Base-by-base conservation (phyloP, 2,329 filamentous ascomycete species). In the Ploettnerulaceae sp. region DNA sequence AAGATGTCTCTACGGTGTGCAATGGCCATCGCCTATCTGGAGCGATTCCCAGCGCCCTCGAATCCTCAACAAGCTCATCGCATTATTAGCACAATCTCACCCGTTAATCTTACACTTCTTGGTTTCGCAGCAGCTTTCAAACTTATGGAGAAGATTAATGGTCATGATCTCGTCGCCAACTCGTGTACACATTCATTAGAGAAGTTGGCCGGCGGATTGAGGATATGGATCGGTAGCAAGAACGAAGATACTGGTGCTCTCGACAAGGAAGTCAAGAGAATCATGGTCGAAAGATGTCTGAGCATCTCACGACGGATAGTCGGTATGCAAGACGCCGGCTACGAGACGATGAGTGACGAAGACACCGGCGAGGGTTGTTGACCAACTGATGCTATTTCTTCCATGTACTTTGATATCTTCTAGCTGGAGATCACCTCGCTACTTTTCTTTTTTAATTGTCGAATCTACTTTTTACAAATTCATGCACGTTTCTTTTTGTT, bases 241-340 rank as follows among this genome's bases (percentile, higher is more conserved):
- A 66, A 71, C 3, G 76, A 75, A 15, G 73, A 72, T 37, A 70
- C 70, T 45, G 71, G 70, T 39, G 75, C 73, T 2, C 64, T 83
- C n/a, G 67, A 70, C 14, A 66, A 67, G 2, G 68, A 71, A 11
- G 64, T 77, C n/a, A 73, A 77, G 47, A 69, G 71, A 46, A 68
- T 69, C 52, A 71, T 81, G 55, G 73, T 82, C 3, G 71, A 76
- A 39, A 69, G 71, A 41, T 83, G 79, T 50, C 62, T 82, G 14
- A 58, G 64, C 8, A 71, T 82, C 26, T 78, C 74, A 11, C 79
- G 77, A 60, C 71, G 67, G 39, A 66, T 77, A 28, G 71, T 81
- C 6, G 77, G 79, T 7, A 81, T 82, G 72, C 74, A 79, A 34
- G 79, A 82, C 55, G 69, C 74, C 1, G 79, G 79, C 6, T 82